Evolutionary conservation across 495 filamentous ascomycete genomes (phyloP).

Genomic region (Margaritispora aquatica): DNA sequence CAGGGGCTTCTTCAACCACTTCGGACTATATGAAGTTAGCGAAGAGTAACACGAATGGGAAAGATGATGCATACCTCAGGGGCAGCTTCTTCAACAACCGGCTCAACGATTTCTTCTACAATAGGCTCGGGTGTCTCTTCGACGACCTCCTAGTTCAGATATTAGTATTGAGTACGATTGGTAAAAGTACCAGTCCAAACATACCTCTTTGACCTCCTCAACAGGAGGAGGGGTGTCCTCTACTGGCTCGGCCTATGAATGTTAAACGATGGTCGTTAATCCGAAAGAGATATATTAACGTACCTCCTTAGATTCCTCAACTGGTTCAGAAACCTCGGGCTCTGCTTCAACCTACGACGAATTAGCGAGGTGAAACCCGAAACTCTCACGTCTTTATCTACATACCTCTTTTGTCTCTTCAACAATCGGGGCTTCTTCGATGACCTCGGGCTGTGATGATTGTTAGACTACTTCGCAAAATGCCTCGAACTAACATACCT

Average conservation of each 20-base stretch:
- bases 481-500: not conserved
- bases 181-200: not conserved
- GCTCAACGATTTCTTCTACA: not conserved
- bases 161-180: not conserved
- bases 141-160: not conserved
- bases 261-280: not conserved
- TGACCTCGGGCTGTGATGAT: not conserved
- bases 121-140: not conserved
- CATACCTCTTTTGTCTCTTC: not conserved
- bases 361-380: not conserved
- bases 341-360: not conserved
- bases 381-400: not conserved
- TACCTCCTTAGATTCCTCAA: not conserved
- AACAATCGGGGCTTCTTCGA: not conserved
- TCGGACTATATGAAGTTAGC: not conserved
- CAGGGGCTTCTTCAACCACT: slow-evolving; percentile 2
- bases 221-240: not conserved
- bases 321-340: not conserved
- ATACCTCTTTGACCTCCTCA: not conserved
- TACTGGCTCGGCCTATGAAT: not conserved
- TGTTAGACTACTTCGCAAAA: not conserved
- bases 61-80: slow-evolving; percentile 3
- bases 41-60: too few relatives aligned
- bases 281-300: not conserved
- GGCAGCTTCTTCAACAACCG: not conserved